Percentiles rank a stretch among this genome's conserved stretches.
phyloP scores from a whole-genome alignment of 768 basidiomycete genomes.

The Gloeopeniophorella convolvens region DNA sequence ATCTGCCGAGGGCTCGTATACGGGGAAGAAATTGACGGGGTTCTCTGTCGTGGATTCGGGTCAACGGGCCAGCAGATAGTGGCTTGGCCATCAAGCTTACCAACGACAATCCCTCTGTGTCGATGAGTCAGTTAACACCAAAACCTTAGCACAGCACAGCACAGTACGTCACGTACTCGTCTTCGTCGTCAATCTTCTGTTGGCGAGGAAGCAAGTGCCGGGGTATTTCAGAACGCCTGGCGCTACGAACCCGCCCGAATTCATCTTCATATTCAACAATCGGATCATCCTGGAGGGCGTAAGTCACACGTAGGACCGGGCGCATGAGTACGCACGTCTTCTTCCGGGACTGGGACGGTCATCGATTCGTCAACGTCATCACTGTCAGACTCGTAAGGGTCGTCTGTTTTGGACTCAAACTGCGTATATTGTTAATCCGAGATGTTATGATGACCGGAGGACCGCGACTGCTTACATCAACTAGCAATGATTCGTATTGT shows the following conservation, averaged over 20 bases:
- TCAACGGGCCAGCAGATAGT: background rate
- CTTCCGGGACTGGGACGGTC: constrained; percentile 44
- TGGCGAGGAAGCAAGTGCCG: constrained; percentile 44
- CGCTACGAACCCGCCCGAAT: constrained; percentile 70
- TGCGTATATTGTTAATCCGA: constrained; percentile 24
- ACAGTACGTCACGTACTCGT: constrained; percentile 28
- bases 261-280: constrained; percentile 84
- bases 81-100: constrained; percentile 2
- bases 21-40: constrained; percentile 80
- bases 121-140: no score
- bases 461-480: constrained; percentile 53
- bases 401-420: constrained; percentile 60
- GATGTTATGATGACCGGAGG: background rate
- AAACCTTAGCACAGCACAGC: background rate
- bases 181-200: constrained; percentile 8
- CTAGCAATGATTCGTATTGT: constrained; percentile 65
- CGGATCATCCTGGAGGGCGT: constrained; percentile 53
- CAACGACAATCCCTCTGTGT: constrained; percentile 17
- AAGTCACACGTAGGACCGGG: background rate
- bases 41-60: constrained; percentile 44
- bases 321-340: constrained; percentile 33
- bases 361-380: constrained; percentile 78
- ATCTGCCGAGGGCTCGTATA: constrained; percentile 80
- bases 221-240: constrained; percentile 69
- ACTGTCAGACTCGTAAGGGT: constrained; percentile 58